Evolutionary conservation across 2,329 filamentous ascomycete genomes (phyloP).

Genomic region (Cephalotrichum gorgonifer): DNA sequence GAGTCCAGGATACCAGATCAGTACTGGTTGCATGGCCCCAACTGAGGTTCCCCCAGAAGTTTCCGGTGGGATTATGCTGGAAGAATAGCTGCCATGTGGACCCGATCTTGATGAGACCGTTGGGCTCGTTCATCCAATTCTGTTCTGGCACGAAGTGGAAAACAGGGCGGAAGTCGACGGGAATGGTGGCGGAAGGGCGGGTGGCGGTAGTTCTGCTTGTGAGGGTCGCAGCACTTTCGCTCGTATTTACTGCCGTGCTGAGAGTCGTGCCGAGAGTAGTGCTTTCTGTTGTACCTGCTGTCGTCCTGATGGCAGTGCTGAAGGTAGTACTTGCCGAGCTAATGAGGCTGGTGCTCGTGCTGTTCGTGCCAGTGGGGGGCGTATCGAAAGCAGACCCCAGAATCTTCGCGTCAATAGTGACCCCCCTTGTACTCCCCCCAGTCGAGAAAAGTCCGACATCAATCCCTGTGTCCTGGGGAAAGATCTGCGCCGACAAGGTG

Average conservation of each 20-base stretch:
- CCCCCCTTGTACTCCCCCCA: not conserved
- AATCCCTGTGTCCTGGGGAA: not conserved
- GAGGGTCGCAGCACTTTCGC: too few species aligned
- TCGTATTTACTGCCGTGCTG: too few species aligned
- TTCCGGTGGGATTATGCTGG: not conserved
- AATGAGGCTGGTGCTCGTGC: too few species aligned
- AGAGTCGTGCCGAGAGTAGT: too few species aligned
- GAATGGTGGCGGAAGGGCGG: too few species aligned
- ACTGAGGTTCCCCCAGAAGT: not conserved
- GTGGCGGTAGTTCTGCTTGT: too few species aligned
- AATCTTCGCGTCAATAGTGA: too few species aligned
- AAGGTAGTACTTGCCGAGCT: too few species aligned
- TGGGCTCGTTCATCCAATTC: not conserved
- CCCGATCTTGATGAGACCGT: not conserved
- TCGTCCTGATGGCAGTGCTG: too few species aligned
- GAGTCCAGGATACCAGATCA: not conserved
- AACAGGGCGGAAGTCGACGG: conserved; percentile 6
- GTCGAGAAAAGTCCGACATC: conserved; percentile 3
- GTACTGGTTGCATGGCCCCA: not conserved
- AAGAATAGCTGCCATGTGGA: not conserved
- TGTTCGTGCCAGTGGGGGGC: too few species aligned
- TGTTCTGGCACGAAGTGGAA: not conserved
- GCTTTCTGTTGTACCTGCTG: too few species aligned
- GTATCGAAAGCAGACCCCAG: too few species aligned
- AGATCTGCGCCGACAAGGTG: conserved; percentile 1